Evolutionary conservation across 805 yeast species (phyloP), one percentile per base, ranked within the genome.

Genomic region (Teunomyces panamensis): DNA sequence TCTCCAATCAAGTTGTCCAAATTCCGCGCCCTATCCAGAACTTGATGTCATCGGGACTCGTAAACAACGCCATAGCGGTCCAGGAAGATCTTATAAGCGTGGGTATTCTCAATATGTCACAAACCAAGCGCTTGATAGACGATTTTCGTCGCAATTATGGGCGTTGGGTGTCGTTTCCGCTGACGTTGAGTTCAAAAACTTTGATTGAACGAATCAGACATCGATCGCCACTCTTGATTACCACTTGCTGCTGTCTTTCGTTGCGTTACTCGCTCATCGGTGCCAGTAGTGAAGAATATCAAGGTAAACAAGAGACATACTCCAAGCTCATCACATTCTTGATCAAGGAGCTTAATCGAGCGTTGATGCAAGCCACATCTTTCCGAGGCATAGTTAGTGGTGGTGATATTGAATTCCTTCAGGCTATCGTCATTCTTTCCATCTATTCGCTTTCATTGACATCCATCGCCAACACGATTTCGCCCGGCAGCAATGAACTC

Each of bases 111-210:
- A 57, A 79, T 1, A 56, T 71, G 35, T 62, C 65, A 2, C 82
- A 84, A 53, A 80, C 81, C 0, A 54, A 74, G 5, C 69, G 70
- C 13, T 63, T 86, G 34, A 64, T 87, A 53, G 74, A 73, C 45
- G 78, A 77, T 42, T 87, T 87, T 59, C 68, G 85, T 37, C 79
- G 81, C 43, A 75, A 85, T 56, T 87, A 83, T 58, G 89, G 90
- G 4, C 73, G 89, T 28, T 87, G 95, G 95, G 81, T 85, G 3
- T 80, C 87, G 46, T 80, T 87, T 44, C 89, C 91, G 0, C 75
- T 76, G 28, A 68, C 68, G 10, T 58, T 77, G 30, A 59, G 81
- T 4, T 74, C 84, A 0, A 75, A 68, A 14, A 69, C 67, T 30
- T 66, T 87, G 17, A 67, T 85, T 8, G 74, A 70, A 4, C 62